A percentile compares a stretch with the other conserved stretches of the same genome.
Conservation (phyloP, 1,284 basidiomycete genomes). For the Ustilago curta region DNA sequence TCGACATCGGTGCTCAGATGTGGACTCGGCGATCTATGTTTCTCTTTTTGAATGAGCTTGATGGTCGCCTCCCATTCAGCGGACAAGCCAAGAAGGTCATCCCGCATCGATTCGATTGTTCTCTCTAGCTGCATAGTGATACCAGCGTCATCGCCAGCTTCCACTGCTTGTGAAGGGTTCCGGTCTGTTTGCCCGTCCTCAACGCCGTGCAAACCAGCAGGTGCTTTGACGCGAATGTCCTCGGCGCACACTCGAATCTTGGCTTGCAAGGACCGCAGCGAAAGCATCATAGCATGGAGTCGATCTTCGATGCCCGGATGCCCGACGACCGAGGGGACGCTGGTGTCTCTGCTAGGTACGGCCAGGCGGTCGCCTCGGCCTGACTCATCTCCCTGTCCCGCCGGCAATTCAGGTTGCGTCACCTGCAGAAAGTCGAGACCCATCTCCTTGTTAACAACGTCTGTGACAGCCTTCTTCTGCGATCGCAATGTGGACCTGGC, state of each 20-base stretch:
- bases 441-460: constrained; percentile 30
- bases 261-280: constrained; percentile 66
- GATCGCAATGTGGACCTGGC: neutral
- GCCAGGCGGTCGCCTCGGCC: constrained; percentile 7
- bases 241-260: constrained; percentile 65
- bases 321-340: constrained; percentile 5
- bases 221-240: constrained; percentile 50
- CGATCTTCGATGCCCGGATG: constrained; percentile 61
- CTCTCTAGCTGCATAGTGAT: constrained; percentile 33
- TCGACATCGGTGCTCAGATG: constrained; percentile 21
- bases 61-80: constrained; percentile 64
- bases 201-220: constrained; percentile 56
- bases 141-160: constrained; percentile 11
- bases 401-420: neutral
- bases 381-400: constrained; percentile 3
- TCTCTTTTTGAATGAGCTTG: constrained; percentile 52
- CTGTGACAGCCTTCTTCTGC: constrained; percentile 10
- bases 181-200: neutral
- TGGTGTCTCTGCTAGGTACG: constrained; percentile 5
- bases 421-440: constrained; percentile 10
- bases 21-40: constrained; percentile 38
- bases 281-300: constrained; percentile 55
- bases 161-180: neutral
- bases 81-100: constrained; percentile 61
- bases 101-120: constrained; percentile 58